Percentiles rank a stretch among this genome's conserved stretches.
phyloP scores from a whole-genome alignment of 73 alveolate genomes.

The Paramecium octaurelia region DNA sequence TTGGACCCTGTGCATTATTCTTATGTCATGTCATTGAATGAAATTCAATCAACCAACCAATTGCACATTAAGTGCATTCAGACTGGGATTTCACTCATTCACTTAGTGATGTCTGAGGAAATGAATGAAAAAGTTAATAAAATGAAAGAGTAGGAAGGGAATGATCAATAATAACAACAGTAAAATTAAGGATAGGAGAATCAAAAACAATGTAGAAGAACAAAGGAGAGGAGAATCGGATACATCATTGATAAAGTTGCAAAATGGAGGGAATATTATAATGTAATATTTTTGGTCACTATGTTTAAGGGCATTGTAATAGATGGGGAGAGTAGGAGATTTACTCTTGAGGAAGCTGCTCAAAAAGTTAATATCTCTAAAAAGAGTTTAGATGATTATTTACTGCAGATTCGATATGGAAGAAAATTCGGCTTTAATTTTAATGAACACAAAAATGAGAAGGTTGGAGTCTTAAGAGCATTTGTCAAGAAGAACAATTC shows the following conservation, averaged over 20 bases:
- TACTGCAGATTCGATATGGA: constrained; percentile 76
- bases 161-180: neutral
- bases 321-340: constrained; percentile 46
- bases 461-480: constrained; percentile 93
- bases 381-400: constrained; percentile 94
- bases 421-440: constrained; percentile 94
- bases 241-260: constrained; percentile 94
- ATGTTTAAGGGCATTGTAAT: constrained; percentile 60
- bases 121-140: constrained; percentile 54
- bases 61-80: constrained; percentile 42
- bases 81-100: constrained; percentile 45
- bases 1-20: constrained; percentile 54
- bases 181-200: constrained; percentile 50
- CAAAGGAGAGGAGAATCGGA: constrained; percentile 97
- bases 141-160: constrained; percentile 44
- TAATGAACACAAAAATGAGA: constrained; percentile 95
- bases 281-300: constrained; percentile 76
- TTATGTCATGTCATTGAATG: constrained; percentile 18
- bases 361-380: constrained; percentile 84
- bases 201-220: constrained; percentile 67
- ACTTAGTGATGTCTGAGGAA: constrained; percentile 58
- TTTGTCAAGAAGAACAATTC: constrained; percentile 84
- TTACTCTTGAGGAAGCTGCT: constrained; percentile 95
- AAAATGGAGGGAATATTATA: constrained; percentile 96
- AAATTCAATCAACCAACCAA: neutral